Evolutionary conservation across 2,329 filamentous ascomycete species (phyloP), one percentile per base, ranked within the genome.

Genomic region (Xylariales sp.): DNA sequence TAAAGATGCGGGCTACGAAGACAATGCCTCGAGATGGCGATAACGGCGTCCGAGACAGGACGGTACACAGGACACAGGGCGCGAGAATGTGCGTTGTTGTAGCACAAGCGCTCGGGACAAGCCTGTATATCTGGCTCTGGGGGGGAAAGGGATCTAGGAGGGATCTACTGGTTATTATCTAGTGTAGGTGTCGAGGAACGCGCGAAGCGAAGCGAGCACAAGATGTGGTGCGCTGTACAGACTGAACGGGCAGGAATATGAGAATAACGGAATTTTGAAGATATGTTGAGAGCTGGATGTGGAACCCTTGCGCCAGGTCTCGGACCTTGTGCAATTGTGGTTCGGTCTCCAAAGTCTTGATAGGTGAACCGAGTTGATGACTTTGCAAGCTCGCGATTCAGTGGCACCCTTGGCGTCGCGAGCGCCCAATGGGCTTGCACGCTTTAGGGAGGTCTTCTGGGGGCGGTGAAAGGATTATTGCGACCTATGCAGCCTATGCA

Each of bases 401-500:
- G 62, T 60, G 62, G 58, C 45, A 45, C 53, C 34, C 68, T 65
- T 65, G 68, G 65, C 62, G 46, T 18, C 5, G 5, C 49, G n/a
- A 36, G 58, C 45, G 52, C 28, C 65, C 68, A 69, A 70, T 69
- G 16, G 60, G 18, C 53, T 53, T 36, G 59, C 54, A 34, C 9
- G 55, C 16, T 59, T 43, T 30, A 49, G 61, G 39, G 39, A 41
- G 39, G 39, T 41, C 10, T 12, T 41, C 39, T 41, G 10, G 39
- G 68, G 68, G 68, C 68, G 68, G 68, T 70, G 68, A 70, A 62
- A 56, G 32, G 34, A 62, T 39, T 46, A 62, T 67, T 52, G 62
- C 23, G 23, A 23, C 23, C 23, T 23, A 23, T 23, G 62, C 46
- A 54, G 41, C 10, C 23, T 28, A 30, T n/a, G 60, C 53, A 41